Evolutionary conservation across 176 grass and related monocot genomes (phyloP).

Genomic region (Puccinellia tenuiflora): DNA sequence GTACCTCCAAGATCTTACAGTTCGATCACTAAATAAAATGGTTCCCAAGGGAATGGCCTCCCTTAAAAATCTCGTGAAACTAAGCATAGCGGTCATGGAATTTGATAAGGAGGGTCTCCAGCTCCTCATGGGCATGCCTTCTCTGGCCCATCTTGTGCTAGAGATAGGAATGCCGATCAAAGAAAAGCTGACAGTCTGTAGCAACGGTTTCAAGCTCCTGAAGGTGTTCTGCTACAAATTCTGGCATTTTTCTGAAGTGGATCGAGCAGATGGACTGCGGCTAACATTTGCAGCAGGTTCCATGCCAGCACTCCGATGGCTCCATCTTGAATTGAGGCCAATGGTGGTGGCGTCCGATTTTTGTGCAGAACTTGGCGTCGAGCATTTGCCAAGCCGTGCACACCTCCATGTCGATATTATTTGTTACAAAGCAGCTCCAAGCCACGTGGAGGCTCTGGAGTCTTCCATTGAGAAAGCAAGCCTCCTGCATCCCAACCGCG

Average conservation of each 20-base stretch:
- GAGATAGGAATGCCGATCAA: rapidly evolving
- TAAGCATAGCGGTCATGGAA: rapidly evolving
- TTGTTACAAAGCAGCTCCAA: neutral
- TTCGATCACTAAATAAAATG: rapidly evolving
- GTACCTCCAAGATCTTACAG: neutral
- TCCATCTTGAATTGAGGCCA: neutral
- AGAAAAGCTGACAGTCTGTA: neutral
- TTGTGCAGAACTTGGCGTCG: neutral
- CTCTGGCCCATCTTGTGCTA: neutral
- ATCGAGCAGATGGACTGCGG: neutral
- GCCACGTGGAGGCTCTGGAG: neutral
- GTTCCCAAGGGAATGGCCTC: neutral
- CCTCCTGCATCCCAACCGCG: neutral
- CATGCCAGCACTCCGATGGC: neutral
- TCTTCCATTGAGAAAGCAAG: neutral
- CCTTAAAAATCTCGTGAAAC: neutral
- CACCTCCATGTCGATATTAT: neutral
- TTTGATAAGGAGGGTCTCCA: neutral
- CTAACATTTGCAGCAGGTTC: neutral
- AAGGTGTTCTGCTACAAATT: neutral
- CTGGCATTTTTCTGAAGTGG: neutral
- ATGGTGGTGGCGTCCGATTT: neutral
- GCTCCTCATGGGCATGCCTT: neutral
- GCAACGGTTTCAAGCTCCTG: neutral
- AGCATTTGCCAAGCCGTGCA: neutral